phyloP scores from a whole-genome alignment of 208 protist species.

The Herpetomonas samuelpessoai region DNA sequence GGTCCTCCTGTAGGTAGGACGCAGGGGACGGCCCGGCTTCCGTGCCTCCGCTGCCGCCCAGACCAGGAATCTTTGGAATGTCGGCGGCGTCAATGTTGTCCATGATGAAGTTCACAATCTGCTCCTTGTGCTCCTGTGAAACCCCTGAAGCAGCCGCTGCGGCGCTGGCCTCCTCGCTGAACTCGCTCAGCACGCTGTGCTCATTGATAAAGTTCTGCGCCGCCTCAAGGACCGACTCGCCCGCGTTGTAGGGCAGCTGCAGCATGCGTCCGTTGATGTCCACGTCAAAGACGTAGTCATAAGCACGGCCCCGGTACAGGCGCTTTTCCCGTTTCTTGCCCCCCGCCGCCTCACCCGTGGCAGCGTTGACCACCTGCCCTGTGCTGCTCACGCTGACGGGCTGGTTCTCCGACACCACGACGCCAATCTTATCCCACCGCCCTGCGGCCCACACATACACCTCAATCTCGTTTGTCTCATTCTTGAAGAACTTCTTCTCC shows the following conservation, averaged over 20 bases:
- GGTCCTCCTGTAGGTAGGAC: slow-evolving; percentile 4
- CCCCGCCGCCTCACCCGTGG: not conserved
- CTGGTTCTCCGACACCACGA: slow-evolving; percentile 75
- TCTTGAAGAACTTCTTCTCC: slow-evolving; percentile 56
- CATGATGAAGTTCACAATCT: slow-evolving; percentile 93
- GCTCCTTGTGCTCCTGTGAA: slow-evolving; percentile 80
- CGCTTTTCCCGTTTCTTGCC: slow-evolving; percentile 46
- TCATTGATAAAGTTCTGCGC: slow-evolving; percentile 90
- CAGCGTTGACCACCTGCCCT: not conserved
- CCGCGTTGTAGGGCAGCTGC: slow-evolving; percentile 90
- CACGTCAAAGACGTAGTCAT: slow-evolving; percentile 96
- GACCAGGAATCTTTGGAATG: slow-evolving; percentile 21
- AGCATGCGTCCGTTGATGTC: slow-evolving; percentile 79
- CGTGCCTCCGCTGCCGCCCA: slow-evolving; percentile 20
- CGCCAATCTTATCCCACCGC: slow-evolving; percentile 91
- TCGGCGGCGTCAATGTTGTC: slow-evolving; percentile 53
- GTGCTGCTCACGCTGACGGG: not conserved
- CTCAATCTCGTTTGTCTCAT: slow-evolving; percentile 56
- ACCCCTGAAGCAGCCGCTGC: slow-evolving; percentile 21
- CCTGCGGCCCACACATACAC: slow-evolving; percentile 67
- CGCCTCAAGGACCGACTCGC: slow-evolving; percentile 81
- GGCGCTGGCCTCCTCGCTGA: not conserved
- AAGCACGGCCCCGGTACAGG: slow-evolving; percentile 81
- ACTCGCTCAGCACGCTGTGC: slow-evolving; percentile 38
- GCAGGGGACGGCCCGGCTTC: slow-evolving; percentile 4